Percentiles rank a stretch among this genome's conserved stretches.
Evolutionary conservation across 1,139 yeast species (phyloP).

Genomic region (Taphrina confusa): DNA sequence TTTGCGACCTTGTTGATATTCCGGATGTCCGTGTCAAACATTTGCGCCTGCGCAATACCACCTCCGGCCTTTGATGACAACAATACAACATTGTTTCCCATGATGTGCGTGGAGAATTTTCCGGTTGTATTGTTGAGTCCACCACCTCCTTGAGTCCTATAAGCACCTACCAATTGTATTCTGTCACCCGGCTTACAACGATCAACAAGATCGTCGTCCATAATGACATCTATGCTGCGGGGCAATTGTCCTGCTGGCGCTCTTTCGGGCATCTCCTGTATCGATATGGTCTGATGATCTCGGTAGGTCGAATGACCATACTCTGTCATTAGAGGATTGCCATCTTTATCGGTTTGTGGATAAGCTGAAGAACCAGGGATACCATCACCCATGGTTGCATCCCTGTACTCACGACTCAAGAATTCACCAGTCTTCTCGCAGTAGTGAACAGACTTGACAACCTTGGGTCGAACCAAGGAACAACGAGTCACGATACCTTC

Average conservation of each 20-base stretch:
- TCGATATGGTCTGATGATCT: conserved; percentile 89
- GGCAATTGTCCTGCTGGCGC: conserved; percentile 99
- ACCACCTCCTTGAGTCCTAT: conserved; percentile 86
- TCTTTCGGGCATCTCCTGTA: conserved; percentile 97
- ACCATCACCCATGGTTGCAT: conserved; percentile 65
- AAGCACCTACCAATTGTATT: conserved; percentile 90
- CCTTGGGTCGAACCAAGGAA: conserved; percentile 88
- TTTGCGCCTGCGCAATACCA: conserved; percentile 70
- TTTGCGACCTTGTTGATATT: conserved; percentile 79
- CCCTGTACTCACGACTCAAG: conserved; percentile 89
- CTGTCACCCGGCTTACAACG: conserved; percentile 94
- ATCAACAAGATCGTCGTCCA: conserved; percentile 94
- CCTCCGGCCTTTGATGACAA: conserved; percentile 82
- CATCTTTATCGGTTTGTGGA: conserved; percentile 91
- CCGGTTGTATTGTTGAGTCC: conserved; percentile 53
- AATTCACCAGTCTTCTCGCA: conserved; percentile 82
- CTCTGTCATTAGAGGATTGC: conserved; percentile 83
- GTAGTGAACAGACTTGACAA: conserved; percentile 88
- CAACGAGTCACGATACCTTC: conserved; percentile 97
- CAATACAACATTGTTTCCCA: conserved; percentile 87
- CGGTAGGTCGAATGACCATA: conserved; percentile 91
- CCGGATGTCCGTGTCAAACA: conserved; percentile 81
- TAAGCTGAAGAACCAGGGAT: conserved; percentile 64
- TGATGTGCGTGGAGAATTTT: conserved; percentile 73
- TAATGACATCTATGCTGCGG: conserved; percentile 80